Percentiles rank a stretch among this genome's conserved stretches.
Evolutionary conservation across 1,139 yeast species (phyloP).

Genomic region (Saccharomycopsis crataegensis): DNA sequence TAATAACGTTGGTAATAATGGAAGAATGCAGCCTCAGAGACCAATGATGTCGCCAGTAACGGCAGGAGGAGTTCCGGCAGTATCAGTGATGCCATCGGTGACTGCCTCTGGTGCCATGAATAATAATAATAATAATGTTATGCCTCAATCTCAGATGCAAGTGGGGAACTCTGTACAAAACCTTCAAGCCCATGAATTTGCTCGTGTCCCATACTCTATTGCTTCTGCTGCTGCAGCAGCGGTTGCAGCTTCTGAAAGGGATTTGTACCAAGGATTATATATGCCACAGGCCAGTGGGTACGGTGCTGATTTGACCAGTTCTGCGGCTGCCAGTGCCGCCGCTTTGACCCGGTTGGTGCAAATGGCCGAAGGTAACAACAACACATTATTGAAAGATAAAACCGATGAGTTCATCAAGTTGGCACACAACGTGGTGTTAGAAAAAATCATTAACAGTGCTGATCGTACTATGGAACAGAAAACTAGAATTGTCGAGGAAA

Average conservation of each 20-base stretch:
- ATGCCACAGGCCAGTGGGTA: background rate
- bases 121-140: background rate
- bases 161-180: background rate
- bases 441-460: background rate
- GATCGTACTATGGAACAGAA: background rate
- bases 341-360: background rate
- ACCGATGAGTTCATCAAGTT: background rate
- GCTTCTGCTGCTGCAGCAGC: background rate
- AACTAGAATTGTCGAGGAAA: background rate
- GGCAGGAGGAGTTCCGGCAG: too few relatives aligned
- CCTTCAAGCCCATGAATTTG: too few relatives aligned
- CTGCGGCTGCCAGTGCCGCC: background rate
- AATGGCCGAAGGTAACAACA: background rate
- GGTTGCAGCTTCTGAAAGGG: too few relatives aligned
- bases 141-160: background rate
- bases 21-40: background rate
- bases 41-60: background rate
- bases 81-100: too few relatives aligned
- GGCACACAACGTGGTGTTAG: background rate
- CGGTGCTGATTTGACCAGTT: background rate
- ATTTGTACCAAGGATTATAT: background rate
- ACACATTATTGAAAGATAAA: background rate
- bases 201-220: background rate
- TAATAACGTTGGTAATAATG: background rate
- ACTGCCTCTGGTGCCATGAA: background rate